Evolutionary conservation across 352 stramenopile genomes (phyloP).

Genomic region (Pythium aquatile): DNA sequence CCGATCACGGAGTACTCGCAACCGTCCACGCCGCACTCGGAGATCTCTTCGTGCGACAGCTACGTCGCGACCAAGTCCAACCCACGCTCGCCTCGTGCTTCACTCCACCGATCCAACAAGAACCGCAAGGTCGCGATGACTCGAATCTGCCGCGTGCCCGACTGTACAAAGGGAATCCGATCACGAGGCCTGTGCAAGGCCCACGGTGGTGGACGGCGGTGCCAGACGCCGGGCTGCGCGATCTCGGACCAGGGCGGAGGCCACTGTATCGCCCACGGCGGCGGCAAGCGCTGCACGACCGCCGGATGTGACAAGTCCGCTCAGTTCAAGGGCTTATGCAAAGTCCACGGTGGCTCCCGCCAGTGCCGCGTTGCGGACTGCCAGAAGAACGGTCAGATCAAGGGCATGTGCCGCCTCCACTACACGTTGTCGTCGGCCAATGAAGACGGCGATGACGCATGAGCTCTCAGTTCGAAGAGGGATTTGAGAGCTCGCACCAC

Average conservation of each 20-base stretch:
- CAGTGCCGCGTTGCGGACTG: slow-evolving; percentile 70
- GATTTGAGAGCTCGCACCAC: not conserved
- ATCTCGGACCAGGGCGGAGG: slow-evolving; percentile 87
- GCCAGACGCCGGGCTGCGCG: slow-evolving; percentile 70
- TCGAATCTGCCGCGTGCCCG: slow-evolving; percentile 72
- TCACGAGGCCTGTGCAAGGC: slow-evolving; percentile 83
- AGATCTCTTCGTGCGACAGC: slow-evolving; percentile 20
- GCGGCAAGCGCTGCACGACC: slow-evolving; percentile 53
- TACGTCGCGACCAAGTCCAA: slow-evolving; percentile 4
- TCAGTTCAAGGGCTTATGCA: slow-evolving; percentile 81
- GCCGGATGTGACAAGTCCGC: slow-evolving; percentile 79
- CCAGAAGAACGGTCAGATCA: slow-evolving; percentile 82
- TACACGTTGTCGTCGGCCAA: slow-evolving; percentile 34
- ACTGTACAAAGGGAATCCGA: slow-evolving; percentile 80
- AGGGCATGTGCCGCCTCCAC: slow-evolving; percentile 72
- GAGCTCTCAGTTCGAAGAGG: not conserved
- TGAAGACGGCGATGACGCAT: slow-evolving; percentile 15
- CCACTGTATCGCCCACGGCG: slow-evolving; percentile 61
- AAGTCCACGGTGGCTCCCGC: slow-evolving; percentile 77
- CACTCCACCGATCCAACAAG: slow-evolving; percentile 5
- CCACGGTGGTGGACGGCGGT: slow-evolving; percentile 78
- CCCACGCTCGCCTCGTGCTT: not conserved
- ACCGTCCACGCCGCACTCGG: slow-evolving; percentile 20
- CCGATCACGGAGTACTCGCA: not conserved
- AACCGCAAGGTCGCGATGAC: slow-evolving; percentile 35